These are phyloP conservation scores for Lablab purpureus DNA, from an alignment of 306 rosid species.

Conservation along the genomic window DNA sequence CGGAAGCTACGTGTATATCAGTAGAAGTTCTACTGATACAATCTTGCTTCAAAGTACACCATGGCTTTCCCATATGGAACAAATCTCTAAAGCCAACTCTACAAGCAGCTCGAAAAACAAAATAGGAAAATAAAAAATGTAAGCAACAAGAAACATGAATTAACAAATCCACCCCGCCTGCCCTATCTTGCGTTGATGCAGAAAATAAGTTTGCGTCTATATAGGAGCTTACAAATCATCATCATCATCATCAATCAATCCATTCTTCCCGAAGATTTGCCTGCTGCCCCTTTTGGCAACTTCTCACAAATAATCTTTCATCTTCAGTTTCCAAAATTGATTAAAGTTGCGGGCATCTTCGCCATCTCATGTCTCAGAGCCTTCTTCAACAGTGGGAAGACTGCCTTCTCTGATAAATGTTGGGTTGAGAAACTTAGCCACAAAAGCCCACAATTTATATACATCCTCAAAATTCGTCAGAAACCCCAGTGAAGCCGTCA, in stretches of 20 bases:
- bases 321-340: slow-evolving; percentile 46
- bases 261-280: slow-evolving; percentile 40
- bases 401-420: slow-evolving; percentile 66
- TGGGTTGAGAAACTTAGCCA: slow-evolving; percentile 87
- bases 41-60: slow-evolving; percentile 52
- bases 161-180: slow-evolving; percentile 65
- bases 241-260: slow-evolving; percentile 40
- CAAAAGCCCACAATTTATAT: slow-evolving; percentile 92
- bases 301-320: slow-evolving; percentile 42
- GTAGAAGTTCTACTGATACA: slow-evolving; percentile 47
- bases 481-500: slow-evolving; percentile 88
- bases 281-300: slow-evolving; percentile 30
- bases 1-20: slow-evolving; percentile 41
- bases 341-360: not conserved
- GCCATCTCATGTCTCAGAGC: slow-evolving; percentile 58
- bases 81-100: slow-evolving; percentile 71
- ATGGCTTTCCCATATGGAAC: slow-evolving; percentile 61
- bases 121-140: slow-evolving; percentile 50
- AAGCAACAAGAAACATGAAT: slow-evolving; percentile 69
- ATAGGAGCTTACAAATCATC: slow-evolving; percentile 49
- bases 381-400: slow-evolving; percentile 84
- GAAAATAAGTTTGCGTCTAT: slow-evolving; percentile 39
- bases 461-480: slow-evolving; percentile 94
- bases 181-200: slow-evolving; percentile 43
- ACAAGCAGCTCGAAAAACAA: slow-evolving; percentile 53